Evolutionary conservation across 2,329 filamentous ascomycete genomes (phyloP), one percentile per base, ranked within the genome.

Genomic region (Phyllosticta ampelicida): DNA sequence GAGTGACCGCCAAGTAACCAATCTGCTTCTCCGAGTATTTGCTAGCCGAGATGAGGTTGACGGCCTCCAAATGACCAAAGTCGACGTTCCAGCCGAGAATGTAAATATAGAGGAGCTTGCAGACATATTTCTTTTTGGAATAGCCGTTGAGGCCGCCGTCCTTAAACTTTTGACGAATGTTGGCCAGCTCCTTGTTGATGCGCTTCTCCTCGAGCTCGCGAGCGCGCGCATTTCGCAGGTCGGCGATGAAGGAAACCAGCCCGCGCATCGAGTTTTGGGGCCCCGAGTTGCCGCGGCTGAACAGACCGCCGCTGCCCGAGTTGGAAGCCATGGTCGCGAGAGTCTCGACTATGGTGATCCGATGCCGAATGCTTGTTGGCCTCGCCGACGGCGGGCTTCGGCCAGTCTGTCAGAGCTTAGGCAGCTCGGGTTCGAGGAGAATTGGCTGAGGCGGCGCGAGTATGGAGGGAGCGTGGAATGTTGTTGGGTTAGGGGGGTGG

Each of bases 11-110:
- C 66, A 99, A 81, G 71, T 99, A 99, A 58, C 94, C 94, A 70
- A 99, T 99, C 78, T 99, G 94, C 77, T 99, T 99, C 73, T 99
- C 94, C 20, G 92, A 97, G 75, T 97, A 99, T 71, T 97, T 99
- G 69, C 81, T 90, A 58, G 92, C 90, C 26, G 92, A 96, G 65
- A 99, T 95, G 68, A 99, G 83, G 70, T 97, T 97, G 70, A 99
- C 92, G 30, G 95, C 95, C 76, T 99, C 94, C 65, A 99, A 84
- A 71, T 99, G 94, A 58, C 94, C 94, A 73, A 99, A 99, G 73
- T 97, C 95, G 75, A 99, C 92, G 72, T 99, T 92, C 87, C 94
- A 99, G 53, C 94, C 94, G 63, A 99, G 83, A 61, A 99, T 99
- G 74, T 99, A 99, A 68, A 99, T 97, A 74, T 99, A 99, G 62